Conservation (phyloP, 2,329 filamentous ascomycete species). For the Fusarium acutatum region DNA sequence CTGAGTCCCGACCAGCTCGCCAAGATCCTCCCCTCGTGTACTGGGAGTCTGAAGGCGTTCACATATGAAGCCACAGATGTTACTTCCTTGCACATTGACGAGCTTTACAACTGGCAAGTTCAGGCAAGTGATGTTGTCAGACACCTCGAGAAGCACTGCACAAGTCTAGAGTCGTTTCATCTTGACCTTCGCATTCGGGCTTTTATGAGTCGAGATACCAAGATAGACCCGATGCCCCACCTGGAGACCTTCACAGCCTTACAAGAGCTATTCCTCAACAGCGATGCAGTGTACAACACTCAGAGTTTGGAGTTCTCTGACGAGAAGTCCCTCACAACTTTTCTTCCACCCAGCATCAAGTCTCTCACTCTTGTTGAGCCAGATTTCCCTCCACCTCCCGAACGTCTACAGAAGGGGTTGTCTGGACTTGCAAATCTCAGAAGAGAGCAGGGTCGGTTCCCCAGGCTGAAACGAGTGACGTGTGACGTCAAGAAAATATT, state of each 20-base stretch:
- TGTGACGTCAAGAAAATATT: not conserved
- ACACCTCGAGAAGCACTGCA: not conserved
- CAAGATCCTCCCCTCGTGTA: not conserved
- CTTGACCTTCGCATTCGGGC: conserved; percentile 12
- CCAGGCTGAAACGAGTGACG: not conserved
- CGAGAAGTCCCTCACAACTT: not conserved
- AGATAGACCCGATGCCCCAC: not conserved
- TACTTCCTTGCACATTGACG: not conserved
- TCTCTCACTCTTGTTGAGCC: conserved; percentile 6
- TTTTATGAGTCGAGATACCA: not conserved
- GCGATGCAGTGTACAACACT: not conserved
- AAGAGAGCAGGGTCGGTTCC: not conserved
- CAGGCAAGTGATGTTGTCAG: not conserved
- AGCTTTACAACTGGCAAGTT: not conserved
- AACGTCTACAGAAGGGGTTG: not conserved
- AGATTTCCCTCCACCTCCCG: not conserved
- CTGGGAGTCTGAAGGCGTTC: conserved; percentile 1
- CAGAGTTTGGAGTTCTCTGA: not conserved
- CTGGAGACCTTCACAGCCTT: conserved; percentile 10
- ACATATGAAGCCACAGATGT: conserved; percentile 9
- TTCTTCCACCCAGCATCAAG: not conserved
- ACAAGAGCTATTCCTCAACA: conserved; percentile 12
- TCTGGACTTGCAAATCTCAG: not conserved
- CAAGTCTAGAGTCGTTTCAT: conserved; percentile 11
- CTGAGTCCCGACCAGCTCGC: not conserved